Percentiles rank a stretch among this genome's conserved stretches.
Evolutionary conservation across 257 asterid species (phyloP).

Genomic region (Perilla frutescens): DNA sequence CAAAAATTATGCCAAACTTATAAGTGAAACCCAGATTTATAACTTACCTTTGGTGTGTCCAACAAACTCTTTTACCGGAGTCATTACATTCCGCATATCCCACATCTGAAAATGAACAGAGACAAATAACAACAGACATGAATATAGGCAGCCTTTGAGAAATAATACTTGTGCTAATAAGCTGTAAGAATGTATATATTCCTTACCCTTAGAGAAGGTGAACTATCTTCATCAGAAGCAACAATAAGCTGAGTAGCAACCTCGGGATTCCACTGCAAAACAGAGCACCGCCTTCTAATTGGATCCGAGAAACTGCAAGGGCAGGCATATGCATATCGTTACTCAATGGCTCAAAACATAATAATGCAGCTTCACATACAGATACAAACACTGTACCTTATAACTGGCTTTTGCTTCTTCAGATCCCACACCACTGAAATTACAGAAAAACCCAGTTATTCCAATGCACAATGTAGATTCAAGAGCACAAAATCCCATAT

Average conservation of each 20-base stretch:
- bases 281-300: conserved; percentile 86
- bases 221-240: conserved; percentile 95
- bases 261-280: conserved; percentile 98
- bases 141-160: conserved; percentile 24
- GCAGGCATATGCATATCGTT: conserved; percentile 23
- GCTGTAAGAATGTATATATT: conserved; percentile 21
- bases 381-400: conserved; percentile 56
- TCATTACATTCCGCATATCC: conserved; percentile 90
- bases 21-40: conserved; percentile 24
- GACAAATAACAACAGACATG: conserved; percentile 34
- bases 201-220: conserved; percentile 87
- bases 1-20: neutral
- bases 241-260: conserved; percentile 90
- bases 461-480: conserved; percentile 29
- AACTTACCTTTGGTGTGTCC: conserved; percentile 94
- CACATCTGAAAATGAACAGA: conserved; percentile 70
- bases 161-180: conserved; percentile 14
- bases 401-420: conserved; percentile 91
- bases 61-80: conserved; percentile 90
- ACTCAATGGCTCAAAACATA: conserved; percentile 26
- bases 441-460: conserved; percentile 39
- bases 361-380: conserved; percentile 26
- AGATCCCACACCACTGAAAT: conserved; percentile 95
- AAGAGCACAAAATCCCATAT: conserved; percentile 29
- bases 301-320: conserved; percentile 85